Conservation (phyloP, 345 rosid genomes). For the Turritis glabra region DNA sequence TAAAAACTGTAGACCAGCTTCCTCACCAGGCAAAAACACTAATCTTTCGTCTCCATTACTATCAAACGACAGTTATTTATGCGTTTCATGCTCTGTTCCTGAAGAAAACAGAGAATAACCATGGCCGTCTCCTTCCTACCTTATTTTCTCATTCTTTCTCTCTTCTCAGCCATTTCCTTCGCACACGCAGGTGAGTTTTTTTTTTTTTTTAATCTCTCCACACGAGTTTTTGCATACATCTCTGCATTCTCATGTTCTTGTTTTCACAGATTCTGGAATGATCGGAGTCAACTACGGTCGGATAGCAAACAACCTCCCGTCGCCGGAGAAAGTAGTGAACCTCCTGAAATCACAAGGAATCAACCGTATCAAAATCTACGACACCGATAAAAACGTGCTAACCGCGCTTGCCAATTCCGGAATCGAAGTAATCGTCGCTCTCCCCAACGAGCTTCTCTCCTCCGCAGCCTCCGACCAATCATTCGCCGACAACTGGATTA, state of each 20-base stretch:
- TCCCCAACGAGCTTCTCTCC: conserved; percentile 80
- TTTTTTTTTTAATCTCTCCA: neutral
- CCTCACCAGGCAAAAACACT: neutral
- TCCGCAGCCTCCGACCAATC: conserved; percentile 64
- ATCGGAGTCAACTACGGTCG: conserved; percentile 86
- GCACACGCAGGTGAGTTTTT: conserved; percentile 42
- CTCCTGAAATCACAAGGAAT: conserved; percentile 65
- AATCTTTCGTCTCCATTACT: neutral
- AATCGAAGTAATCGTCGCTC: conserved; percentile 59
- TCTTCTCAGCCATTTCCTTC: conserved; percentile 34
- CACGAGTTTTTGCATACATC: neutral
- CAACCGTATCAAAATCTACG: conserved; percentile 61
- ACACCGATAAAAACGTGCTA: conserved; percentile 61
- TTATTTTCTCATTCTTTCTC: conserved; percentile 29
- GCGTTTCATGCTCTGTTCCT: conserved; percentile 21
- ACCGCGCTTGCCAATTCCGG: conserved; percentile 60
- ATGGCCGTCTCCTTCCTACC: conserved; percentile 14
- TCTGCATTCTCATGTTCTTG: neutral
- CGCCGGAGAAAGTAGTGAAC: conserved; percentile 63
- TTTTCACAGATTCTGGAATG: conserved; percentile 44
- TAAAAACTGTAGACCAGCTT: neutral
- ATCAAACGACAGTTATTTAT: neutral
- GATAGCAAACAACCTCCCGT: conserved; percentile 66
- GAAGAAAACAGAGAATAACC: neutral
- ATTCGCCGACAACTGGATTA: conserved; percentile 76